These are phyloP conservation scores for Euphorbia lathyris DNA, from an alignment of 345 rosid genomes.

Conservation along the genomic window DNA sequence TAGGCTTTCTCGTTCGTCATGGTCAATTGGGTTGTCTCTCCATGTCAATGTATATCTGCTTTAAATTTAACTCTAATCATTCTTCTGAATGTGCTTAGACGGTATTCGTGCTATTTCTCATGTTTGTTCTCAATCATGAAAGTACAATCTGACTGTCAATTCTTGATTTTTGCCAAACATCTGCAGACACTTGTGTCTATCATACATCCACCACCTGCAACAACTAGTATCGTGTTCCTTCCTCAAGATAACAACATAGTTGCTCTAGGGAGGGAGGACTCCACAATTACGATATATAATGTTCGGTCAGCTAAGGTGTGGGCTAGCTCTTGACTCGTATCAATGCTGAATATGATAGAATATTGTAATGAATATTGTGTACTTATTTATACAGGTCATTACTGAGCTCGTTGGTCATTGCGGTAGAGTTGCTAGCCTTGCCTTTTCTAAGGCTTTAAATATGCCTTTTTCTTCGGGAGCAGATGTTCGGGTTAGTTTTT, in stretches of 20 bases:
- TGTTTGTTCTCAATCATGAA: too few relatives aligned
- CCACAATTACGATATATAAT: constrained; percentile 34
- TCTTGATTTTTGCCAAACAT: constrained; percentile 5
- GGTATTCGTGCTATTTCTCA: too few relatives aligned
- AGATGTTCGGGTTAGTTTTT: constrained; percentile 42
- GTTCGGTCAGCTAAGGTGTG: constrained; percentile 34
- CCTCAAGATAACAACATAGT: constrained; percentile 44
- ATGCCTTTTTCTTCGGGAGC: constrained; percentile 45
- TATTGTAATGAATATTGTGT: not conserved
- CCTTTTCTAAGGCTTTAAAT: constrained; percentile 36
- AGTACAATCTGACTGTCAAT: not conserved
- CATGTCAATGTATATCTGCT: too few relatives aligned
- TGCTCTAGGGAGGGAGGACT: constrained; percentile 40
- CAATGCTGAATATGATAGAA: not conserved
- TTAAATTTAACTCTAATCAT: too few relatives aligned
- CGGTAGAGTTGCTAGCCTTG: constrained; percentile 38
- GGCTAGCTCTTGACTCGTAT: not conserved
- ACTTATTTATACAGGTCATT: constrained; percentile 29
- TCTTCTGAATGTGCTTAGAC: too few relatives aligned
- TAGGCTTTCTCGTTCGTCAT: constrained; percentile 6
- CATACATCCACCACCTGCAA: constrained; percentile 31
- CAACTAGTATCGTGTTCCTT: constrained; percentile 36
- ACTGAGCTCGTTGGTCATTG: constrained; percentile 40
- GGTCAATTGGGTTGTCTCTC: not conserved
- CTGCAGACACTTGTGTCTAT: constrained; percentile 29